Conservation (phyloP, 306 rosid genomes). For the Ormosia emarginata region DNA sequence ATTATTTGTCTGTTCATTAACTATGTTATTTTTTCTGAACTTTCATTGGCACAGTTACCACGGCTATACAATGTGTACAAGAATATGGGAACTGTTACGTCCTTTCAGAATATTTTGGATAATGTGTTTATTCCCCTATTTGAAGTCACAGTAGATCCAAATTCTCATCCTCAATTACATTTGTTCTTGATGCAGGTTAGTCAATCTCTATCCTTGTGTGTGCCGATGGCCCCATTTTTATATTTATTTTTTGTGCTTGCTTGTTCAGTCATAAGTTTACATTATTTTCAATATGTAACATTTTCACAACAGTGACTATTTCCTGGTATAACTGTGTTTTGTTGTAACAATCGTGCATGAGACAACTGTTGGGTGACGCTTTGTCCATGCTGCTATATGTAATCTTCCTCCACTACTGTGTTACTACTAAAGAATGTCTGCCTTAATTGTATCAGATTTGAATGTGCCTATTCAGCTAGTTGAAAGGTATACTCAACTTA, state of each 20-base stretch:
- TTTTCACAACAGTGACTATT: background rate
- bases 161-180: slow-evolving; percentile 86
- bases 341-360: background rate
- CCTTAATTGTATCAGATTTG: background rate
- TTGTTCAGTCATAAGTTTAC: background rate
- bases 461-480: background rate
- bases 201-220: background rate
- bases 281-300: background rate
- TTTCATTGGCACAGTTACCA: slow-evolving; percentile 61
- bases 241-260: background rate
- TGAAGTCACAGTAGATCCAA: slow-evolving; percentile 78
- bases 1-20: background rate
- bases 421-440: background rate
- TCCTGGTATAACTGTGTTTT: background rate
- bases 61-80: slow-evolving; percentile 76
- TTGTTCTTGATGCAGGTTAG: slow-evolving; percentile 76
- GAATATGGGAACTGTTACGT: slow-evolving; percentile 74
- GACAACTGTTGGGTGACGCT: background rate
- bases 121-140: slow-evolving; percentile 78
- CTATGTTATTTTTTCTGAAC: slow-evolving; percentile 7
- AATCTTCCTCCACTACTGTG: background rate
- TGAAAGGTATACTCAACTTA: background rate
- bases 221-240: background rate
- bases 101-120: slow-evolving; percentile 81
- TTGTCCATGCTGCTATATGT: background rate